Percentiles rank a stretch among this genome's conserved stretches.
phyloP scores from a whole-genome alignment of 768 basidiomycete species.

The Calocera cornea region DNA sequence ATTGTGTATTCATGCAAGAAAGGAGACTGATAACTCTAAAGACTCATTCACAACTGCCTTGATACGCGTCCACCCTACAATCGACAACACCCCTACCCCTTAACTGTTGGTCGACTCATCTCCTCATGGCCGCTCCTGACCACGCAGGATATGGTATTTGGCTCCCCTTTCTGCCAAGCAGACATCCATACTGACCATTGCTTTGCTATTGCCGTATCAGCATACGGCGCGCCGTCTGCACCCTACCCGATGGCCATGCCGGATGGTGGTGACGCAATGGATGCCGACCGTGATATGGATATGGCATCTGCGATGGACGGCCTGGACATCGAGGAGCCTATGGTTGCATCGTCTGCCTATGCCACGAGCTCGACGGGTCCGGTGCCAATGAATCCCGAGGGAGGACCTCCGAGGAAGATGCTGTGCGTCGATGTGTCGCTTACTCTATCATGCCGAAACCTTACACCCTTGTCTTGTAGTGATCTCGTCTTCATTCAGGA shows the following conservation, averaged over 20 bases:
- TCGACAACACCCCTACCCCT: neutral
- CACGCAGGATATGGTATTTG: neutral
- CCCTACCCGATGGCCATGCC: neutral
- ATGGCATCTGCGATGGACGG: neutral
- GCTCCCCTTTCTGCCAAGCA: neutral
- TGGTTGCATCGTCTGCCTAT: neutral
- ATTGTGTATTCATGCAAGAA: neutral
- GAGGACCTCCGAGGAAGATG: neutral
- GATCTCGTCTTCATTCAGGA: constrained; percentile 94
- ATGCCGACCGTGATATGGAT: neutral
- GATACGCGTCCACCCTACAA: neutral
- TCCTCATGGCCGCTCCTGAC: neutral
- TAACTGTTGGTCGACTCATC: neutral
- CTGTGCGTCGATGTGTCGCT: neutral
- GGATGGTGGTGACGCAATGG: neutral
- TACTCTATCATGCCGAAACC: neutral
- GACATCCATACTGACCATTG: neutral
- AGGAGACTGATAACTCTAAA: neutral
- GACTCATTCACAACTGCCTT: neutral
- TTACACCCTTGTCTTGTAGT: constrained; percentile 27
- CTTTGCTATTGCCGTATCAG: neutral
- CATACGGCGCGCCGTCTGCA: neutral
- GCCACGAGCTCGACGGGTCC: neutral
- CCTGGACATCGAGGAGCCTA: constrained; percentile 1
- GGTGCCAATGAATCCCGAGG: neutral